Percentiles rank a stretch among this genome's conserved stretches.
These are phyloP conservation scores for Coleophoma crateriformis DNA, from an alignment of 2,329 filamentous ascomycete genomes.

Conservation along the genomic window DNA sequence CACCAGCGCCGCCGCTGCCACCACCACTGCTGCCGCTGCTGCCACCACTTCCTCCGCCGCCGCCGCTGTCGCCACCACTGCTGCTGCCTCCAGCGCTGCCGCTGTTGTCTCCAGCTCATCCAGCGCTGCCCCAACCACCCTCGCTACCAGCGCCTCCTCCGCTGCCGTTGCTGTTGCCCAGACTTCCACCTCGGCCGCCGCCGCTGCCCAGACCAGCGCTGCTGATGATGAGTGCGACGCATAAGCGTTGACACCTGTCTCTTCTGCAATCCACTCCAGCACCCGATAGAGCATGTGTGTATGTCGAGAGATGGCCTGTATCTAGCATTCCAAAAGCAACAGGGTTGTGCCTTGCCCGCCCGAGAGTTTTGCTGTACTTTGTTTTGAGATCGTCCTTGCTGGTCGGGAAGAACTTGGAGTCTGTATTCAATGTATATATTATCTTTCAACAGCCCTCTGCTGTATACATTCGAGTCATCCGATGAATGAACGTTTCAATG, in stretches of 20 bases:
- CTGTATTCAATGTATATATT: no score
- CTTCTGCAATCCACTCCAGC: no score
- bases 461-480: no score
- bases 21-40: background rate
- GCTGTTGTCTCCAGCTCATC: slow-evolving; percentile 4
- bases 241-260: background rate
- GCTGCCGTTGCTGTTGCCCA: background rate
- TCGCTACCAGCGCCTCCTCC: slow-evolving; percentile 6
- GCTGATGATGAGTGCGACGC: background rate
- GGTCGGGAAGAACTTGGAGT: no score
- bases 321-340: no score
- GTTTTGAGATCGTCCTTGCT: no score
- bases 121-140: slow-evolving; percentile 7
- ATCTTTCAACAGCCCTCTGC: no score
- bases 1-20: slow-evolving; percentile 19
- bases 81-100: background rate
- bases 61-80: background rate
- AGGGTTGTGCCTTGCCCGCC: no score
- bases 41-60: background rate
- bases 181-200: slow-evolving; percentile 11
- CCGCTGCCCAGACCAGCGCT: slow-evolving; percentile 2
- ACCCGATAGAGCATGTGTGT: no score
- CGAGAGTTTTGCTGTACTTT: no score
- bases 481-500: no score
- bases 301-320: no score